A percentile compares a stretch with the other conserved stretches of the same genome.
These are phyloP conservation scores for Xylariaceae sp. DNA, from an alignment of 2,329 filamentous ascomycete species.

Conservation along the genomic window DNA sequence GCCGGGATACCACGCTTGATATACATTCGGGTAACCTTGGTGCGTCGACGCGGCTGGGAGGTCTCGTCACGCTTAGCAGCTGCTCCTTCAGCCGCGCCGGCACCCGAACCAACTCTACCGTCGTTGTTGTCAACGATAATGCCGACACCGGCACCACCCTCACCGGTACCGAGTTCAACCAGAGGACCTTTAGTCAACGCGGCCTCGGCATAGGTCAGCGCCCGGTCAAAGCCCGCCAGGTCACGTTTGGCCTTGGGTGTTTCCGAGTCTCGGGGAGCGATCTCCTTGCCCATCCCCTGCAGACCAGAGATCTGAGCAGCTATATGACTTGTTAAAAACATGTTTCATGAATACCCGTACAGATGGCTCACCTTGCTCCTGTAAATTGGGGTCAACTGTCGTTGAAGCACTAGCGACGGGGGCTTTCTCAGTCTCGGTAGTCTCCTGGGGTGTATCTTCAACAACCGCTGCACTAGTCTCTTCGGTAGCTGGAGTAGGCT, in stretches of 20 bases:
- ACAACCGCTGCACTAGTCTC: constrained; percentile 19
- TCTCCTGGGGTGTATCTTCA: constrained; percentile 4
- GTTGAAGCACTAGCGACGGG: constrained; percentile 9
- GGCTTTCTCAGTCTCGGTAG: constrained; percentile 1
- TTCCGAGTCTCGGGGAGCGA: constrained; percentile 44
- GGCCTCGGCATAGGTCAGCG: constrained; percentile 43
- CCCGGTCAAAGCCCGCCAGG: constrained; percentile 44
- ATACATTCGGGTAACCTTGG: constrained; percentile 52
- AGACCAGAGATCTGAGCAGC: constrained; percentile 47
- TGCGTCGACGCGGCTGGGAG: constrained; percentile 40
- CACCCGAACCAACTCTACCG: constrained; percentile 25
- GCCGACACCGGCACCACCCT: constrained; percentile 43
- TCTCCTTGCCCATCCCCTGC: constrained; percentile 53
- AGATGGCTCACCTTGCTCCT: constrained; percentile 40
- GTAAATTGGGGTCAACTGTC: constrained; percentile 38
- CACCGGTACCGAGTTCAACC: constrained; percentile 45
- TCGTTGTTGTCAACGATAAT: constrained; percentile 43
- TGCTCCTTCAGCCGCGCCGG: constrained; percentile 10
- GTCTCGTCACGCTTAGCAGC: constrained; percentile 30
- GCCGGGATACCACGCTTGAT: constrained; percentile 47
- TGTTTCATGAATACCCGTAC: background rate
- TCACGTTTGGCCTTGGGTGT: constrained; percentile 41
- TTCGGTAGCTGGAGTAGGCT: constrained; percentile 10
- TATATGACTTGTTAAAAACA: constrained; percentile 19
- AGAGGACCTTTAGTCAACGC: constrained; percentile 44